Base-by-base conservation (phyloP, 306 rosid genomes). In the Sophora flavescens region DNA sequence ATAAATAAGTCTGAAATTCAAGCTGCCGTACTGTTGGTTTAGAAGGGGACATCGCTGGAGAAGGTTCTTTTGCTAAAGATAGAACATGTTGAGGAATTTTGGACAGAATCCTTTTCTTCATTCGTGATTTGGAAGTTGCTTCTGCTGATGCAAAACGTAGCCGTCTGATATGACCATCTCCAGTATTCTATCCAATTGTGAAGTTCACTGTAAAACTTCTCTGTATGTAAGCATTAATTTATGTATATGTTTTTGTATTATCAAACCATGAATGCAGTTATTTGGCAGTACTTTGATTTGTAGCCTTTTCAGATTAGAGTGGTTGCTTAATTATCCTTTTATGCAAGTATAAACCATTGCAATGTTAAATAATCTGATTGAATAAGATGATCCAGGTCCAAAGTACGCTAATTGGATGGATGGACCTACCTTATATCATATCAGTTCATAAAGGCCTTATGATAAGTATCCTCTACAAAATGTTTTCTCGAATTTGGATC, bases 111-210 rank as follows among this genome's bases (percentile, higher is more conserved):
- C 91, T 89, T 36, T 91, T 91, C 35, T 91, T 91, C 86, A 83
- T 91, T 53, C 90, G 97, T 76, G 94, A 91, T 79, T 83, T 89
- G 84, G 93, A 91, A 69, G 94, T 86, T 73, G 94, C 97, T 74
- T 84, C 92, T 16, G 82, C 84, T 0, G 87, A 84, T 73, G 93
- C 91, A 52, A 89, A 91, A 78, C 91, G 88, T 16, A 82, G 81
- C 70, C 82, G 87, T 76, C 68, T 78, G 38, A 65, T 77, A 36
- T 86, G 79, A 91, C 58, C 57, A 61, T 8, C 2, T 52, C 74
- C 14, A 8, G 44, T 8, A 38, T 22, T 38, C 64, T 33, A 17
- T 63, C 41, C 45, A 66, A 13, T 30, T 0, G 7, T 54, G 47
- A 42, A 68, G 13, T 83, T 70, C 59, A 36, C 50, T 45, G 77